Conservation (phyloP, 2,329 filamentous ascomycete genomes). For the Pleochaeta shiraiana region DNA sequence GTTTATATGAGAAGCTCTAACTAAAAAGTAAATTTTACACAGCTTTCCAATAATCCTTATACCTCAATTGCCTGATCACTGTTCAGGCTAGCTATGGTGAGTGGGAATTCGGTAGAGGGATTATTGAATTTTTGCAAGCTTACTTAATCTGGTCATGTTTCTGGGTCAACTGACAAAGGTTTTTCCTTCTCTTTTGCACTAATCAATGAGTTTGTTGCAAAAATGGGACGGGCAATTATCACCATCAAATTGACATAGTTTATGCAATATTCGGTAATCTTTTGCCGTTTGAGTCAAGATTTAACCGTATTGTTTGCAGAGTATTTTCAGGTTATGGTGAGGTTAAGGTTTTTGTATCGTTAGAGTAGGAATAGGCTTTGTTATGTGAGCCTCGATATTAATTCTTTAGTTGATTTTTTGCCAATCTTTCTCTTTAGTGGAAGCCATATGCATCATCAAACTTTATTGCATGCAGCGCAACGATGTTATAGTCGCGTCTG, state of each 20-base stretch:
- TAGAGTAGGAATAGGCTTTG: neutral
- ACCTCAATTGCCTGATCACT: neutral
- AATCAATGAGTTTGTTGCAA: neutral
- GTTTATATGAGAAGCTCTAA: neutral
- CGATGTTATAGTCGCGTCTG: neutral
- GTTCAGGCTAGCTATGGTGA: constrained; percentile 1
- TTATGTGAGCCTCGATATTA: neutral
- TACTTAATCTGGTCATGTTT: neutral
- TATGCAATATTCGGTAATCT: neutral
- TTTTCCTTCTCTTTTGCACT: neutral
- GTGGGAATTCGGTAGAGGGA: neutral
- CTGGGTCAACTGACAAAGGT: neutral
- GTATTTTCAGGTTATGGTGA: neutral
- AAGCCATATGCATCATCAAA: neutral
- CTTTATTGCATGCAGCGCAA: neutral
- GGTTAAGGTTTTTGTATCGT: neutral
- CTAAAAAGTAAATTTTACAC: neutral
- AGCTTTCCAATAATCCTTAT: neutral
- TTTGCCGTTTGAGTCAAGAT: neutral
- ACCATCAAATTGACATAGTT: neutral
- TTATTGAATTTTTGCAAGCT: neutral
- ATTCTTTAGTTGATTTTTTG: neutral
- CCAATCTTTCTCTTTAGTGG: neutral
- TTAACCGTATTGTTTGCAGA: neutral
- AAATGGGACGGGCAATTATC: neutral